Evolutionary conservation across 305 asterid species (phyloP), one percentile per base, ranked within the genome.

Genomic region (Fraxinus baroniana): DNA sequence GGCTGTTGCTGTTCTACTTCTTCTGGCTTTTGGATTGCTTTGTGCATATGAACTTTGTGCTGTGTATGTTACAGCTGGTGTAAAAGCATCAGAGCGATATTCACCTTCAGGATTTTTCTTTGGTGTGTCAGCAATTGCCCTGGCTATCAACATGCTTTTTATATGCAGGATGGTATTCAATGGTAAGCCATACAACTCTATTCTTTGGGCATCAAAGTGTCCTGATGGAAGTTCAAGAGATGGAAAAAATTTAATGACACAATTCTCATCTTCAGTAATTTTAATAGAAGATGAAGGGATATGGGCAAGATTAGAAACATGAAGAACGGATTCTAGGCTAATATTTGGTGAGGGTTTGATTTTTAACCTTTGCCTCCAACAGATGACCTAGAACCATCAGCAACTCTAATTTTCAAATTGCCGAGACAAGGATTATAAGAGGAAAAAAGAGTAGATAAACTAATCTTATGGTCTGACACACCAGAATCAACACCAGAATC

Each of bases 31-130:
- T 85, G 99, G 98, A 77, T 89, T 97, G 90, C 97, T 97, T 86
- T 97, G 99, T 86, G 94, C 98, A 75, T 97, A 97, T 82, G 98
- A 97, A 88, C 98, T 97, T 79, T 97, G 98, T 87, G 99, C 98
- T 35, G 99, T 97, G 62, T 97, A 97, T 84, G 99, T 97, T 82
- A 93, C 98, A 32, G 96, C 95, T 15, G 98, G 99, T 78, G 90
- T 90, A 62, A 94, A 92, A 90, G 98, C 99, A 79, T 95, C 99
- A 0, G 97, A 97, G 84, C 94, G 94, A 76, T 97, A 97, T 91
- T 97, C 99, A 72, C 93, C 99, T 86, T 93, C 99, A 71, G 99
- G 99, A 62, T 97, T 94, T 87, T 97, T 97, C 96, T 97, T 97
- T 89, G 99, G 99, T 46, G 98, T 97, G 87, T 94, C 99, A 60